These are phyloP conservation scores for Coemansia sp. DNA, from an alignment of 192 early-diverging fungal genomes.

Conservation along the genomic window DNA sequence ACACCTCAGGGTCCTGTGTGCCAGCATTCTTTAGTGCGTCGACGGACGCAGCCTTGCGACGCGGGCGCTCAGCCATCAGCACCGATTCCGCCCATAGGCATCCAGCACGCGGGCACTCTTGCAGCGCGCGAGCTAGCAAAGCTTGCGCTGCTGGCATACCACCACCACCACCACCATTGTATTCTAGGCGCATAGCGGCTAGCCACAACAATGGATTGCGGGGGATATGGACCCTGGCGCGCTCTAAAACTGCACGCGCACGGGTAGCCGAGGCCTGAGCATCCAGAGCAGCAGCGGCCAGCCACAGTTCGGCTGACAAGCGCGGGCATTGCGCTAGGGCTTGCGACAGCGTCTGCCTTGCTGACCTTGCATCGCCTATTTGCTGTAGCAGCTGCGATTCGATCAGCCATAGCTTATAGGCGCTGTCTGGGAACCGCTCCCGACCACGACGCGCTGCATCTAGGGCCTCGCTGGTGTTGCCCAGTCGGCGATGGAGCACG, in stretches of 20 bases:
- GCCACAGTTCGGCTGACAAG: conserved; percentile 73
- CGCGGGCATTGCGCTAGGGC: conserved; percentile 80
- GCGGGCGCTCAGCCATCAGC: conserved; percentile 79
- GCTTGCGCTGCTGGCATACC: conserved; percentile 69
- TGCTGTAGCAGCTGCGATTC: conserved; percentile 83
- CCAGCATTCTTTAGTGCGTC: conserved; percentile 94
- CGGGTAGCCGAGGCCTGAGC: conserved; percentile 57
- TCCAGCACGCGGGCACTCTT: conserved; percentile 89
- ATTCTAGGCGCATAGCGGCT: conserved; percentile 61
- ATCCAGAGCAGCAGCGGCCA: conserved; percentile 78
- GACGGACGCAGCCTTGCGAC: conserved; percentile 80
- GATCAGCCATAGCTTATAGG: conserved; percentile 95
- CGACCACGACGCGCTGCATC: conserved; percentile 67
- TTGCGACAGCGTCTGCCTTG: conserved; percentile 70
- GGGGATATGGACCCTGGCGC: conserved; percentile 81
- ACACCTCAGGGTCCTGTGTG: conserved; percentile 71
- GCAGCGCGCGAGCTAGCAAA: conserved; percentile 84
- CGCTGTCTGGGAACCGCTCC: conserved; percentile 64
- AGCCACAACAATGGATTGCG: conserved; percentile 86
- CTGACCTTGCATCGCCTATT: conserved; percentile 63
- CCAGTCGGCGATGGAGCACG: conserved; percentile 79
- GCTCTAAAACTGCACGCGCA: conserved; percentile 83
- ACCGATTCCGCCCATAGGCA: conserved; percentile 88
- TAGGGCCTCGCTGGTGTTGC: conserved; percentile 66
- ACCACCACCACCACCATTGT: conserved; percentile 5